phyloP scores from a whole-genome alignment of 371 early-diverging fungal genomes.

The Actinomortierella ambigua region DNA sequence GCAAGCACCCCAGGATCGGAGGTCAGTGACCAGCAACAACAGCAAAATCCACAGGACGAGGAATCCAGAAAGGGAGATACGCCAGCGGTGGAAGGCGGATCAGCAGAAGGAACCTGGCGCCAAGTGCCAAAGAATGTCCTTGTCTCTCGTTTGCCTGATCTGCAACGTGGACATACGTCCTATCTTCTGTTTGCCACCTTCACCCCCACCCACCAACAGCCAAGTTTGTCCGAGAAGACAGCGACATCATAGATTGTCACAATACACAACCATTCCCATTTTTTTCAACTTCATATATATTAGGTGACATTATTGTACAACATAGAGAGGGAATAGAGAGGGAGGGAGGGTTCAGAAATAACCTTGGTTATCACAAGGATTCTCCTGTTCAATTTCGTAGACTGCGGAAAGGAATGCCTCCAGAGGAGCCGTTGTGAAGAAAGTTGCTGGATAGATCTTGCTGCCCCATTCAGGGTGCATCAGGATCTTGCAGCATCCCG shows the following conservation, averaged over 20 bases:
- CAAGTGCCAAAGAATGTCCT: slow-evolving; percentile 27
- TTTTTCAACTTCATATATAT: too few relatives aligned
- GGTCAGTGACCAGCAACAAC: slow-evolving; percentile 18
- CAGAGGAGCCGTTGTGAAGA: slow-evolving; percentile 84
- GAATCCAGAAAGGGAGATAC: slow-evolving; percentile 31
- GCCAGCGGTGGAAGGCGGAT: slow-evolving; percentile 6
- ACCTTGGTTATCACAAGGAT: too few relatives aligned
- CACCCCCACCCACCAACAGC: slow-evolving; percentile 48
- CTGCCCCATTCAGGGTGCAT: slow-evolving; percentile 90
- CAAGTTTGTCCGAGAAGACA: not conserved
- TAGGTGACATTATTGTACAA: too few relatives aligned
- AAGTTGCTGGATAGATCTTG: slow-evolving; percentile 83
- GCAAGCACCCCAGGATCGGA: too few relatives aligned
- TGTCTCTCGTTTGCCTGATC: slow-evolving; percentile 42
- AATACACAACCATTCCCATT: not conserved
- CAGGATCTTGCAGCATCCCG: slow-evolving; percentile 85
- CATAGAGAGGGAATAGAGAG: too few relatives aligned
- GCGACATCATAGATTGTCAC: not conserved
- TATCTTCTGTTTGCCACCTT: slow-evolving; percentile 92
- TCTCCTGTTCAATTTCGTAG: not conserved
- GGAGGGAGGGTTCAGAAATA: not conserved
- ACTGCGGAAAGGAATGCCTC: slow-evolving; percentile 44
- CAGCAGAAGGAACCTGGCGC: slow-evolving; percentile 3
- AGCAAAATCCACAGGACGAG: slow-evolving; percentile 16
- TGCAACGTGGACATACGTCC: slow-evolving; percentile 84